Evolutionary conservation across 2,329 filamentous ascomycete species (phyloP), one percentile per base, ranked within the genome.

Genomic region (Calonectria pseudoreteaudii): DNA sequence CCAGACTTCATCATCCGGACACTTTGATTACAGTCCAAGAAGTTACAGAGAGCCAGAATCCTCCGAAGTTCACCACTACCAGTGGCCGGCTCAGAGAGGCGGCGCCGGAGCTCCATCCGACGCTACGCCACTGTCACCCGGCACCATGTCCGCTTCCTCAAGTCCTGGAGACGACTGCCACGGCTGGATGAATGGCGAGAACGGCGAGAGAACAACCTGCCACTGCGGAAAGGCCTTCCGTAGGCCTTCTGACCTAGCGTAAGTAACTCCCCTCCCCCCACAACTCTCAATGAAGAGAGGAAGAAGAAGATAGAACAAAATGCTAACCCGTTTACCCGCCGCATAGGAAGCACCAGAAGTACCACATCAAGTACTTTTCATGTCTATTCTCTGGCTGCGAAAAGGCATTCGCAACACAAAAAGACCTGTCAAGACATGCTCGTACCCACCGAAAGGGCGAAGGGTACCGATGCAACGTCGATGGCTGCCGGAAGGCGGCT

Each of bases 331-430:
- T 23, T 23, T 23, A 11, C 9, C 13, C 49, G 10, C 36, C 9
- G 7, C 16, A n/a, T 50, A 80, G 79, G 16, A 80, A 80, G 66
- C 79, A 81, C 60, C 78, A 80, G 74, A 80, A 80, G 68, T 80
- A 80, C 60, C 79, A 80, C 71, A 77, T 81, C 70, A 80, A 80
- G 70, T 78, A 79, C 75, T 80, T 79, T 52, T 76, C 78, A 28
- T 80, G 79, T 72, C 78, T 80, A 20, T 78, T 75, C 49, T 73
- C 75, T 1, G 78, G 76, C 16, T 80, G 79, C 34, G 76, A 79
- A 36, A 79, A 79, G 53, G 78, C 78, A 11, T 80, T 80, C 44
- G 78, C 79, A 53, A 80, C 79, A 11, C 79, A 80, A 64, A 80
- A 80, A 36, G 79, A 80, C 56, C 64, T 80, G 30, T 78, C 77